Evolutionary conservation across 2,329 filamentous ascomycete genomes (phyloP).

Genomic region (Dendrostoma leiphaemia): DNA sequence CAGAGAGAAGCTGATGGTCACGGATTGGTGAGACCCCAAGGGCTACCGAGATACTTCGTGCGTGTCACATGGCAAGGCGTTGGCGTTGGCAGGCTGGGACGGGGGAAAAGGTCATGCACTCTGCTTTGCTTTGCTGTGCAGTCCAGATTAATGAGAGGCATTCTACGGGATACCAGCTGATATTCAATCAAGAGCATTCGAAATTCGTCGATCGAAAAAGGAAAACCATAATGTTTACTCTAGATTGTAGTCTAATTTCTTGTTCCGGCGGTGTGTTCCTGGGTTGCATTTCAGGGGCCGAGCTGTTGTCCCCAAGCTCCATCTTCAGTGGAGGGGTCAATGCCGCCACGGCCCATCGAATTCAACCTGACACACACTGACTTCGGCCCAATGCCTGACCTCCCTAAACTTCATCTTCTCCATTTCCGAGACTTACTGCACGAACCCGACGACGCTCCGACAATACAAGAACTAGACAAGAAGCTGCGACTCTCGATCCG

Average conservation of each 20-base stretch:
- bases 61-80: slow-evolving; percentile 7
- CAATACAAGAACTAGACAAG: background rate
- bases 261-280: background rate
- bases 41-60: too few species aligned
- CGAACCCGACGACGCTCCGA: background rate
- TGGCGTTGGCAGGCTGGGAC: too few species aligned
- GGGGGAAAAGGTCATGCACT: background rate
- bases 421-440: background rate
- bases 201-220: background rate
- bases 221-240: background rate
- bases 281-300: slow-evolving; percentile 6
- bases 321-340: slow-evolving; percentile 3
- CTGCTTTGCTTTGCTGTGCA: background rate
- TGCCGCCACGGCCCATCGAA: background rate
- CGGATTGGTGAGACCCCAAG: slow-evolving; percentile 11
- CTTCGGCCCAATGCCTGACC: background rate
- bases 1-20: slow-evolving; percentile 37
- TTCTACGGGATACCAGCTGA: background rate
- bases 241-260: background rate
- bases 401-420: background rate
- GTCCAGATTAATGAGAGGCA: slow-evolving; percentile 5
- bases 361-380: slow-evolving; percentile 13
- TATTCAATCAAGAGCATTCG: background rate
- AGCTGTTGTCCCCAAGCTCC: slow-evolving; percentile 4
- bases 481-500: background rate